A percentile compares a stretch with the other conserved stretches of the same genome.
phyloP scores from a whole-genome alignment of 1,284 basidiomycete genomes.

The Anthracocystis walkeri region DNA sequence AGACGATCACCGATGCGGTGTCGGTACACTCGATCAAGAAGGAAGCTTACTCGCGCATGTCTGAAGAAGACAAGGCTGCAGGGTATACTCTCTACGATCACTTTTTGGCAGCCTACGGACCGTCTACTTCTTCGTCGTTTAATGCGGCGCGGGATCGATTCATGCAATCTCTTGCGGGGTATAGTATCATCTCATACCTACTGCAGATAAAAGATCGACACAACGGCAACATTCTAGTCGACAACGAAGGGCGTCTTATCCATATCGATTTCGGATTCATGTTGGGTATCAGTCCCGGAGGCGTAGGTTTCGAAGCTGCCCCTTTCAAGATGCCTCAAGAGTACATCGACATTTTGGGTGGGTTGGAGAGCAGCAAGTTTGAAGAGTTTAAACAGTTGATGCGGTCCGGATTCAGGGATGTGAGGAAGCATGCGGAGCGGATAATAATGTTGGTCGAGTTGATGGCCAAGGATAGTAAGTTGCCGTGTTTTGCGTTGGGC shows the following conservation, averaged over 20 bases:
- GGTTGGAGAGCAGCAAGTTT: conserved; percentile 81
- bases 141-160: conserved; percentile 80
- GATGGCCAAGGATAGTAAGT: conserved; percentile 94
- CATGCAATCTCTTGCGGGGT: conserved; percentile 88
- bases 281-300: conserved; percentile 84
- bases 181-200: conserved; percentile 93
- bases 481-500: conserved; percentile 92
- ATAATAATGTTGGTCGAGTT: conserved; percentile 95
- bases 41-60: conserved; percentile 89
- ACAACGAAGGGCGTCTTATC: conserved; percentile 91
- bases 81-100: conserved; percentile 66
- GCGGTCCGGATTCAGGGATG: conserved; percentile 90
- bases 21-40: conserved; percentile 99
- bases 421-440: conserved; percentile 94
- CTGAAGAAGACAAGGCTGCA: conserved; percentile 72
- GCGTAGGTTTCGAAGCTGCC: conserved; percentile 97
- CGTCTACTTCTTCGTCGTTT: conserved; percentile 54
- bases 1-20: conserved; percentile 83
- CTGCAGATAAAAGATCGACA: conserved; percentile 99
- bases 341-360: conserved; percentile 96
- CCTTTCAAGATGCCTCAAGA: conserved; percentile 97
- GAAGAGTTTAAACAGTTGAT: conserved; percentile 88
- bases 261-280: conserved; percentile 99
- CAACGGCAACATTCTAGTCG: conserved; percentile 97
- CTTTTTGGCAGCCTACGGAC: conserved; percentile 63